Evolutionary conservation across 805 yeast genomes (phyloP), one percentile per base, ranked within the genome.

Genomic region (Maudiozyma bulderi): DNA sequence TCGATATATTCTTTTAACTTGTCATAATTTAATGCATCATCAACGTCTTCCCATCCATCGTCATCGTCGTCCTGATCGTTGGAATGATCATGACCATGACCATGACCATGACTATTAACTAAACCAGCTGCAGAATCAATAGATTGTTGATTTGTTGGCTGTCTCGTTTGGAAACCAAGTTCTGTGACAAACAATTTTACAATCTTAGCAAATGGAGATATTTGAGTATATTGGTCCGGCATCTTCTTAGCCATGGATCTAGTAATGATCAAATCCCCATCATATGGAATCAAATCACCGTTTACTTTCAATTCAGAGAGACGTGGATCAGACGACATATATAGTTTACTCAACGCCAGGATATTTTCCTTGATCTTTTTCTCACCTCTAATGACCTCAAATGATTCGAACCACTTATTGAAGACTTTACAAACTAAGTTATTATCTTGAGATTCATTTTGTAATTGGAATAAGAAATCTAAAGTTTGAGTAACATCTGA

Each of bases 351-450:
- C 40, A 93, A 71, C 0, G 96, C 96, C 31, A 76, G 61, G n/a
- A 86, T 75, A 57, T 75, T 76, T 46, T 71, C 79, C 52, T 77
- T 73, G 45, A 90, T 87, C 50, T 80, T 80, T 30, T 81, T 85
- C 49, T 75, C 81, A 0, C 97, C 96, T 51, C 91, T 73, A 39
- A 90, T 77, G 1, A 83, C 80, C 56, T 86, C 91, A 65, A 87
- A 90, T 2, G 87, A 76, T 29, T 78, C 79, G 45, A 91, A 75
- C 98, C 98, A 93, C 46, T 85, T 82, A 2, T 83, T 82, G 46
- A 91, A 62, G 1, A 87, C 78, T 3, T 75, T 65, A 28, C 69
- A 69, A 8, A 89, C 68, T 0, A 84, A 82, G 29, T 72, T 57
- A 4, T 38, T 49, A 2, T 68, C 68, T 14, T 55, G 60, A 7